Percentiles rank a stretch among this genome's conserved stretches.
Conservation (phyloP, 139 green algal species). For the Micromonas commoda region DNA sequence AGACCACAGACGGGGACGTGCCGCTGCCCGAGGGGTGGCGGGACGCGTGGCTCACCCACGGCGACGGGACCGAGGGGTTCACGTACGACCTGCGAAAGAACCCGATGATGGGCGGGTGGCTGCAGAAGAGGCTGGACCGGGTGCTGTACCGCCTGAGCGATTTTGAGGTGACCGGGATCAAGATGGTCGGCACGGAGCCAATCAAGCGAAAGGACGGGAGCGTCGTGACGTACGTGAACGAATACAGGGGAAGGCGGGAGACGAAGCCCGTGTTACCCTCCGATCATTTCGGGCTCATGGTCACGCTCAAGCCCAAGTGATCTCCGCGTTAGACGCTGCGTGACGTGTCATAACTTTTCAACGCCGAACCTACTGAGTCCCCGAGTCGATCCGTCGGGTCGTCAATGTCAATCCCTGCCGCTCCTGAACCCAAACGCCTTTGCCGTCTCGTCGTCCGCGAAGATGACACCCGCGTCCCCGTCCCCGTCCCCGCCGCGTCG, state of each 20-base stretch:
- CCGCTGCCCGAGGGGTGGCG: constrained; percentile 37
- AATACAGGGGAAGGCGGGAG: constrained; percentile 12
- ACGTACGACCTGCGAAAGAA: constrained; percentile 41
- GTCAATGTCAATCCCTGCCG: too few species aligned
- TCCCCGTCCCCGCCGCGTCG: too few species aligned
- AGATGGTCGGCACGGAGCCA: constrained; percentile 40
- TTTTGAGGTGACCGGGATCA: constrained; percentile 29
- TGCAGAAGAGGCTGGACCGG: constrained; percentile 38
- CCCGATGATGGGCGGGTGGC: constrained; percentile 35
- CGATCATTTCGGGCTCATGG: constrained; percentile 43
- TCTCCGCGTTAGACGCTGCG: background rate
- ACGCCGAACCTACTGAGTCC: too few species aligned
- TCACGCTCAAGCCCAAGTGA: constrained; percentile 22
- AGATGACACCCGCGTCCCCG: too few species aligned
- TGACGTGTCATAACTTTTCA: background rate
- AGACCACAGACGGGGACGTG: constrained; percentile 33
- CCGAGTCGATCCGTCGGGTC: too few species aligned
- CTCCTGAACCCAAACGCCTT: too few species aligned
- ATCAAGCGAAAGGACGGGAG: constrained; percentile 9
- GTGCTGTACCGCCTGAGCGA: constrained; percentile 33
- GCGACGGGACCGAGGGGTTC: constrained; percentile 22
- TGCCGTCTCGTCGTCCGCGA: too few species aligned
- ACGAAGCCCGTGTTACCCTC: constrained; percentile 40
- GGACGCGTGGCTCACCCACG: constrained; percentile 40
- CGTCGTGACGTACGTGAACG: constrained; percentile 41